Evolutionary conservation across 192 early-diverging fungal genomes (phyloP).

Genomic region (Linnemannia hyalina): DNA sequence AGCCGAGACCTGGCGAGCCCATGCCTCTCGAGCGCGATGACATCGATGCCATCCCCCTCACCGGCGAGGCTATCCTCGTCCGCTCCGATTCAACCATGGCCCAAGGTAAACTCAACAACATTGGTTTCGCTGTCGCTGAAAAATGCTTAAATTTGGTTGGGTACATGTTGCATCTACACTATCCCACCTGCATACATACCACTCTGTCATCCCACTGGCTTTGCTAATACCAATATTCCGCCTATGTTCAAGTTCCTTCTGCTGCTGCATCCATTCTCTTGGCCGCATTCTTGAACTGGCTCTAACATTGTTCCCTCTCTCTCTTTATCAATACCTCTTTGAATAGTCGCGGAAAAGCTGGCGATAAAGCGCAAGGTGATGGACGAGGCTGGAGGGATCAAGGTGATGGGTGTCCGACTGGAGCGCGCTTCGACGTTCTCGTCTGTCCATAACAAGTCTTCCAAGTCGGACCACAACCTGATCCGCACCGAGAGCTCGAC

Average conservation of each 20-base stretch:
- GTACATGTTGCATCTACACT: not conserved
- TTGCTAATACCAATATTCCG: too few species aligned
- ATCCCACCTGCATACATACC: too few species aligned
- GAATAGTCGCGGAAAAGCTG: conserved; percentile 24
- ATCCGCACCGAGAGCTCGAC: not conserved
- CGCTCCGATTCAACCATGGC: conserved; percentile 15
- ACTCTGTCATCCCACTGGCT: too few species aligned
- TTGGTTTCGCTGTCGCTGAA: not conserved
- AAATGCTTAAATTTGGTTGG: not conserved
- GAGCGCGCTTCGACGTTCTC: conserved; percentile 37
- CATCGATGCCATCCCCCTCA: conserved; percentile 33
- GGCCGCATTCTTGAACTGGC: not conserved
- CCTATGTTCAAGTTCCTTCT: not conserved
- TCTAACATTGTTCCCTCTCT: not conserved
- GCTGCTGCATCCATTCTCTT: not conserved
- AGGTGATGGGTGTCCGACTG: conserved; percentile 33
- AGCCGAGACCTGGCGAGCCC: conserved; percentile 29
- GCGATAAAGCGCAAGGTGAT: conserved; percentile 23
- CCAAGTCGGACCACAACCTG: conserved; percentile 5
- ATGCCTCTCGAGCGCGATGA: conserved; percentile 25
- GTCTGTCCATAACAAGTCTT: conserved; percentile 16
- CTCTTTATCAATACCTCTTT: too few species aligned
- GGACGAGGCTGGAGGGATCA: conserved; percentile 35
- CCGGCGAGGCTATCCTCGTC: conserved; percentile 25
- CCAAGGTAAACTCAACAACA: not conserved